These are phyloP conservation scores for Pseudopyrenochaeta lycopersici DNA, from an alignment of 2,329 filamentous ascomycete genomes.

Conservation along the genomic window DNA sequence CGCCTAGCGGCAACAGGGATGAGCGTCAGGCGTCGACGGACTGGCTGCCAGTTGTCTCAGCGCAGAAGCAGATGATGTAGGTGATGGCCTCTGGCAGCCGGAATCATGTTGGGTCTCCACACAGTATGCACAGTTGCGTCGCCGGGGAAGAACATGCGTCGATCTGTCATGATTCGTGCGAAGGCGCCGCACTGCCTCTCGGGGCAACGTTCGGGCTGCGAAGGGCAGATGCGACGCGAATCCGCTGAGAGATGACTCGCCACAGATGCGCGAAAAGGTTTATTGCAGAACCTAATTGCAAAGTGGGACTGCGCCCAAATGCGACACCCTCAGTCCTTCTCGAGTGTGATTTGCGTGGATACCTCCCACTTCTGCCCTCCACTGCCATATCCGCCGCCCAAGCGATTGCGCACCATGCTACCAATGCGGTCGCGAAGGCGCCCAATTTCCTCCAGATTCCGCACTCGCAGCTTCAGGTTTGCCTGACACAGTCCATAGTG, in stretches of 20 bases:
- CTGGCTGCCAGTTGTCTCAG: slow-evolving; percentile 39
- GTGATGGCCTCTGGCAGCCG: slow-evolving; percentile 12
- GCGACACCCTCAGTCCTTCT: slow-evolving; percentile 51
- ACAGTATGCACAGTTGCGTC: slow-evolving; percentile 11
- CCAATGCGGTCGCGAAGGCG: slow-evolving; percentile 79
- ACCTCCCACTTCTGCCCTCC: slow-evolving; percentile 91
- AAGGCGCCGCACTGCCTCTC: slow-evolving; percentile 15
- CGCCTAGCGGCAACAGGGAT: slow-evolving; percentile 28
- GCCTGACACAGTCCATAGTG: slow-evolving; percentile 98
- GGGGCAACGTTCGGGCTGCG: slow-evolving; percentile 32
- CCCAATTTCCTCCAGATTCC: slow-evolving; percentile 69
- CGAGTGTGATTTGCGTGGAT: slow-evolving; percentile 77
- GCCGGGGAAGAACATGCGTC: slow-evolving; percentile 19
- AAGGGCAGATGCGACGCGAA: slow-evolving; percentile 22
- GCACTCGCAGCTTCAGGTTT: slow-evolving; percentile 82
- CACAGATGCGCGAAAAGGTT: slow-evolving; percentile 25
- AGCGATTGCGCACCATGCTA: slow-evolving; percentile 80
- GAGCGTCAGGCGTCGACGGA: slow-evolving; percentile 36
- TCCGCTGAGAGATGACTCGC: slow-evolving; percentile 27
- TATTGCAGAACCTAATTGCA: slow-evolving; percentile 30
- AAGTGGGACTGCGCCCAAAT: slow-evolving; percentile 22
- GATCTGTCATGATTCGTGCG: slow-evolving; percentile 3
- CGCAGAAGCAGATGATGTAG: slow-evolving; percentile 29
- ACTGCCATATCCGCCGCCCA: slow-evolving; percentile 87
- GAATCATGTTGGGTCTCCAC: slow-evolving; percentile 5